Conservation (phyloP, 805 yeast genomes). For the Saccharomyces mikatae region DNA sequence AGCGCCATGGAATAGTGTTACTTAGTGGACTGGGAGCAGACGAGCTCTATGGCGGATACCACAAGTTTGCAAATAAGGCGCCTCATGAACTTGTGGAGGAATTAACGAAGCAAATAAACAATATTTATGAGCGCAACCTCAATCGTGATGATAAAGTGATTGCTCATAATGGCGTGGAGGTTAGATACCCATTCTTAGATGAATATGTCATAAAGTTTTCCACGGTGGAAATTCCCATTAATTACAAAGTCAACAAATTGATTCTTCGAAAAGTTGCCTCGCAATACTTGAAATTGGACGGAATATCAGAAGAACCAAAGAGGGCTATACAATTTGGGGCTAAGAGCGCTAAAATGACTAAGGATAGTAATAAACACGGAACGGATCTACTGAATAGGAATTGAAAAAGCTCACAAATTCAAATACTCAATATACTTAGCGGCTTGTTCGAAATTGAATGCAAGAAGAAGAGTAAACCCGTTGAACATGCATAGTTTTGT, state of each 20-base stretch:
- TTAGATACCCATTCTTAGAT: constrained; percentile 80
- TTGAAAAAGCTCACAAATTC: constrained; percentile 5
- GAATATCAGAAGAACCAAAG: constrained; percentile 68
- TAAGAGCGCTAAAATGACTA: constrained; percentile 84
- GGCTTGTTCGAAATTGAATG: constrained; percentile 46
- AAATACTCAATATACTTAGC: constrained; percentile 36
- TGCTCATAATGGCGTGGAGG: constrained; percentile 79
- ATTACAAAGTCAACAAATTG: constrained; percentile 42
- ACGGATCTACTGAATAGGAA: constrained; percentile 40
- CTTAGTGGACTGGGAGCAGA: constrained; percentile 96
- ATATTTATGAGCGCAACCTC: constrained; percentile 71
- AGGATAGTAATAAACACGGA: constrained; percentile 70
- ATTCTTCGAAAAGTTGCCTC: constrained; percentile 57
- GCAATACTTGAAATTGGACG: constrained; percentile 36
- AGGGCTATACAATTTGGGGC: constrained; percentile 97
- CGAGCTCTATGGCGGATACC: constrained; percentile 93
- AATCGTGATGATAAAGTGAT: constrained; percentile 90
- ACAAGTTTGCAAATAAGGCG: constrained; percentile 55
- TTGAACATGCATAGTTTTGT: constrained; percentile 35
- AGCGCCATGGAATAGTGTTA: constrained; percentile 56
- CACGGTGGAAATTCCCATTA: constrained; percentile 41
- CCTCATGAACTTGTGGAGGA: constrained; percentile 46
- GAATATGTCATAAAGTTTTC: constrained; percentile 46
- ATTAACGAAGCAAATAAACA: constrained; percentile 58
- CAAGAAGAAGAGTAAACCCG: constrained; percentile 35